Conservation (phyloP, 2,329 filamentous ascomycete species). For the Botrytis cinerea region DNA sequence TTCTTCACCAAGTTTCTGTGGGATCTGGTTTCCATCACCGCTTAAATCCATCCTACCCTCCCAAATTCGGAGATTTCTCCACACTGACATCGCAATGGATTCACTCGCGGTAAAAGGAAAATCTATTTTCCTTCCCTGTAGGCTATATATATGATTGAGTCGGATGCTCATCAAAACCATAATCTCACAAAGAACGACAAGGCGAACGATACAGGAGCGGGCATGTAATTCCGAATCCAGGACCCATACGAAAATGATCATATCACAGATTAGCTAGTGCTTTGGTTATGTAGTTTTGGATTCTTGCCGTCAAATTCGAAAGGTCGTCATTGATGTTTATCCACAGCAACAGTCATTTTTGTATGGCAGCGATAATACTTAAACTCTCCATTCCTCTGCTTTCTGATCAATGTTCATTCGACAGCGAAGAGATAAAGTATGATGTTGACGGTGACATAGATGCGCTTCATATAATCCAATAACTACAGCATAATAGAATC, state of each 20-base stretch:
- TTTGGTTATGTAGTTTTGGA: neutral
- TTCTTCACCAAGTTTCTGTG: too few species aligned
- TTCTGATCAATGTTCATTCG: neutral
- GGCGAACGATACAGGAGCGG: accelerated
- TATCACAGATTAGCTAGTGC: too few species aligned
- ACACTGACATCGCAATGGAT: neutral
- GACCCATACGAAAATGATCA: neutral
- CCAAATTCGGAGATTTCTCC: neutral
- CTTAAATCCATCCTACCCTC: too few species aligned
- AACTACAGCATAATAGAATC: too few species aligned
- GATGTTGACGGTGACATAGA: neutral
- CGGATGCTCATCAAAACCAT: neutral
- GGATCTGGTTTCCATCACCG: too few species aligned
- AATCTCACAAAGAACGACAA: neutral
- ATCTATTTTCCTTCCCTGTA: neutral
- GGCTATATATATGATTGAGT: neutral
- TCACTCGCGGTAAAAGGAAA: neutral
- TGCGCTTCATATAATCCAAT: too few species aligned
- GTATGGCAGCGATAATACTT: neutral
- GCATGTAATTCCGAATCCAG: neutral
- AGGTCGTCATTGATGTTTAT: neutral
- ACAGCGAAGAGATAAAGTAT: neutral
- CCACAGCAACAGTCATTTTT: neutral
- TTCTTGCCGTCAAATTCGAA: neutral
- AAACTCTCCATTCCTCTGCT: neutral